Evolutionary conservation across 805 yeast species (phyloP), one percentile per base, ranked within the genome.

Genomic region (Wickerhamiella sergipiensis): DNA sequence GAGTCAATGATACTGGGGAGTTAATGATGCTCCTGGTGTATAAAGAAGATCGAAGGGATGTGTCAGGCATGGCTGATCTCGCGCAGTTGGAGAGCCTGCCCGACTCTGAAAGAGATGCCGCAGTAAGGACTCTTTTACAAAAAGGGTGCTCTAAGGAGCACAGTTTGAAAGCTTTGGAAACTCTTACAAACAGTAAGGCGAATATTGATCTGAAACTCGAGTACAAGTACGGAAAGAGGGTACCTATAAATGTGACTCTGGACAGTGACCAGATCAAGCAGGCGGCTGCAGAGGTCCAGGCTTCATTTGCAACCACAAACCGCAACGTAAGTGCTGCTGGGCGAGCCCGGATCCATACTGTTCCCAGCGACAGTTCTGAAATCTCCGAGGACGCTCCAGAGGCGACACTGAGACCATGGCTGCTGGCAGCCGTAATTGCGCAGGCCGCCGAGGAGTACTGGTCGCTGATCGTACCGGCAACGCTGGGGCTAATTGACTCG

Each of bases 391-490:
- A 40, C 5, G 3, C 24, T 6, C 26, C 47, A 6, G 36, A 23
- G 23, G 26, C 47, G 2, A 40, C 47, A 9, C 13, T 39, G 17
- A 46, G 47, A 22, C 51, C 55, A 23, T 57, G 60, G 60, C 54
- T 55, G 3, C 29, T 57, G n/a, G 39, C 50, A 45, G 45, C 45
- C 21, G 18, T 56, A 2, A 24, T 57, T 3, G 38, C 15, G 12
- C 26, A 39, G 18, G 33, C 43, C 7, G 42, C 51, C 4, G 54
- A 48, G 12, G 21, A 29, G 17, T 51, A 59, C 50, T 67, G 70
- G 67, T 49, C 66, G 3, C 50, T 64, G 12, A 29, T 67, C 1
- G 52, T 64, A 0, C 69, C 71, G 3, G 54, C 64, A 0, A 51
- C 59, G 15, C 57, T 67, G 17, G 59, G 61, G 29, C 50, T 59